These are phyloP conservation scores for Aethionema arabicum DNA, from an alignment of 345 rosid genomes.

Conservation along the genomic window DNA sequence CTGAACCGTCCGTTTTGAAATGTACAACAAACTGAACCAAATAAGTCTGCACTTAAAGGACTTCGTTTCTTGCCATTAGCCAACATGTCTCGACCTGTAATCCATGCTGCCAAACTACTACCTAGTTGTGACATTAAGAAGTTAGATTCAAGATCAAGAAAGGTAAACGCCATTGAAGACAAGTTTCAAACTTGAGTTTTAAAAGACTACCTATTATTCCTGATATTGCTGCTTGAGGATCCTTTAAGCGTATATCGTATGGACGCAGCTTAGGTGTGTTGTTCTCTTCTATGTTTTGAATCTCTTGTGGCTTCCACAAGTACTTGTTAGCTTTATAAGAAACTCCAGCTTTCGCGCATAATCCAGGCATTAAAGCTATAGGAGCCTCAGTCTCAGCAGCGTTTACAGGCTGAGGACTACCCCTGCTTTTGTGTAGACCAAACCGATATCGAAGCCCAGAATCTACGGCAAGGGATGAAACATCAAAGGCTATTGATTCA, in stretches of 20 bases:
- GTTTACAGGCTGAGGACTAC: slow-evolving; percentile 53
- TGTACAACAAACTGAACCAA: slow-evolving; percentile 77
- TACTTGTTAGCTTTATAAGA: slow-evolving; percentile 67
- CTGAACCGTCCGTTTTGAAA: slow-evolving; percentile 69
- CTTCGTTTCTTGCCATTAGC: slow-evolving; percentile 46
- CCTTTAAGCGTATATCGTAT: slow-evolving; percentile 60
- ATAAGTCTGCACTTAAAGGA: slow-evolving; percentile 57
- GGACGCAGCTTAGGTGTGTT: slow-evolving; percentile 44
- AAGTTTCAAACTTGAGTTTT: neutral
- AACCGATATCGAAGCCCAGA: slow-evolving; percentile 67
- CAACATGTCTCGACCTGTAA: slow-evolving; percentile 44
- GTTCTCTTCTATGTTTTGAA: slow-evolving; percentile 42
- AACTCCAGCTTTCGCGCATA: slow-evolving; percentile 78
- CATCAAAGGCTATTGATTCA: slow-evolving; percentile 64
- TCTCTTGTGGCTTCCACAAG: slow-evolving; percentile 62
- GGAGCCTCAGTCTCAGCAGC: slow-evolving; percentile 49
- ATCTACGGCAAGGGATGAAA: slow-evolving; percentile 56
- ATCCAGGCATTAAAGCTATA: slow-evolving; percentile 63
- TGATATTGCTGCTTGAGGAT: slow-evolving; percentile 77
- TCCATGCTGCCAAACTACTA: slow-evolving; percentile 60
- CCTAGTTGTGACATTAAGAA: slow-evolving; percentile 42
- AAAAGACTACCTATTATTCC: slow-evolving; percentile 59
- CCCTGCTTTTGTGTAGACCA: slow-evolving; percentile 63
- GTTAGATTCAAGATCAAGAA: slow-evolving; percentile 2
- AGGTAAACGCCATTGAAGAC: neutral